These are phyloP conservation scores for Bipolaris cookei DNA, from an alignment of 2,329 filamentous ascomycete genomes.

Conservation along the genomic window DNA sequence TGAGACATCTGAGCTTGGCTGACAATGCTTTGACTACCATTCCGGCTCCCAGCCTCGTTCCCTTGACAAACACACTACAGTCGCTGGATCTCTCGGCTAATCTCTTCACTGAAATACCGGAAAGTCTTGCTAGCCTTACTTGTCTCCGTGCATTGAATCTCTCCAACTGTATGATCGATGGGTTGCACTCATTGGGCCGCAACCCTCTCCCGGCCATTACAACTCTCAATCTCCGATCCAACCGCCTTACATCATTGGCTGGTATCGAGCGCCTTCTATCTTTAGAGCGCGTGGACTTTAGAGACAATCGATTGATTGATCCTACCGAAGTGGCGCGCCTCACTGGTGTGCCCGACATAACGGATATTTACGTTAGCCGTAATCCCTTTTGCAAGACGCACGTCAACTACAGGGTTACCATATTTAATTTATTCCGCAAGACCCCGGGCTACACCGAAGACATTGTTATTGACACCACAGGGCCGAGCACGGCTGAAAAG, in stretches of 20 bases:
- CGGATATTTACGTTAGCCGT: conserved; percentile 88
- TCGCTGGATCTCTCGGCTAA: conserved; percentile 94
- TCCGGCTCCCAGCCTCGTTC: conserved; percentile 74
- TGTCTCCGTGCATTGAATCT: conserved; percentile 91
- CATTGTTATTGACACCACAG: conserved; percentile 82
- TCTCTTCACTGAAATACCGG: conserved; percentile 91
- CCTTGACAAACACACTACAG: conserved; percentile 84
- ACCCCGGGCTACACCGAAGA: conserved; percentile 91
- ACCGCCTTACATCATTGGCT: conserved; percentile 83
- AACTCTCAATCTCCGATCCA: conserved; percentile 87
- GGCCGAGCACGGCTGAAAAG: conserved; percentile 83
- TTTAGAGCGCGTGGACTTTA: conserved; percentile 85
- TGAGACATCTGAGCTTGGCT: conserved; percentile 87
- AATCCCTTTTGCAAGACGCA: conserved; percentile 93
- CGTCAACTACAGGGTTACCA: conserved; percentile 80
- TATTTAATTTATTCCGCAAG: conserved; percentile 94
- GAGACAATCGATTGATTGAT: conserved; percentile 90
- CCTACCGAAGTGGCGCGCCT: conserved; percentile 88
- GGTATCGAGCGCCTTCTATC: conserved; percentile 89
- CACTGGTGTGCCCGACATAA: conserved; percentile 87
- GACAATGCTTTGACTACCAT: conserved; percentile 90
- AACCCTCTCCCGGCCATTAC: conserved; percentile 92
- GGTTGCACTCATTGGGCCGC: conserved; percentile 82
- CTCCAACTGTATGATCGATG: conserved; percentile 97
- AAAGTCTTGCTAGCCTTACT: conserved; percentile 83